Conservation (phyloP, 2,329 filamentous ascomycete species). For the Rutstroemia sp. region DNA sequence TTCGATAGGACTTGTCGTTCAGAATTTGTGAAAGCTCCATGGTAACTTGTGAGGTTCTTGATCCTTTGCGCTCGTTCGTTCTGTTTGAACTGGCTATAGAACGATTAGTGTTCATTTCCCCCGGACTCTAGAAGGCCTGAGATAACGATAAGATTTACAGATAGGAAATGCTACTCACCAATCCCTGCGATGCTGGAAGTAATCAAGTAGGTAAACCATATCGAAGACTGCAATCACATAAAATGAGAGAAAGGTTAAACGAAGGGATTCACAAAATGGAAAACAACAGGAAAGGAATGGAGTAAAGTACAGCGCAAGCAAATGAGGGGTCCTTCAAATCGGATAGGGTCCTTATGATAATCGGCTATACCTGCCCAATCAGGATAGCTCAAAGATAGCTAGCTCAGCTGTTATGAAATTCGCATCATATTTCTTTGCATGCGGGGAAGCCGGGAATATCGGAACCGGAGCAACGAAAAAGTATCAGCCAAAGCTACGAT, state of each 20-base stretch:
- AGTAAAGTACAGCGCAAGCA: not conserved
- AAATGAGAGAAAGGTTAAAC: not conserved
- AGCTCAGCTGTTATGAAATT: not conserved
- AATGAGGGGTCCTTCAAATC: conserved; percentile 1
- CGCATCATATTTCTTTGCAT: not conserved
- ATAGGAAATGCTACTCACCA: conserved; percentile 20
- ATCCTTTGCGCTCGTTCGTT: conserved; percentile 65
- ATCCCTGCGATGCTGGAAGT: conserved; percentile 29
- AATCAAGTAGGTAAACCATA: conserved; percentile 29
- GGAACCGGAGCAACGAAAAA: too few species aligned
- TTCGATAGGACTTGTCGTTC: conserved; percentile 64
- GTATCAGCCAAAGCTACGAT: not conserved
- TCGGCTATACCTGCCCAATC: conserved; percentile 20
- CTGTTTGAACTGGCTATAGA: conserved; percentile 67
- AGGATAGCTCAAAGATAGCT: not conserved
- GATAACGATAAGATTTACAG: conserved; percentile 3
- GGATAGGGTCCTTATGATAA: conserved; percentile 8
- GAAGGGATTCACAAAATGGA: not conserved
- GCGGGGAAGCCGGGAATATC: not conserved
- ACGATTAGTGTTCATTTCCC: conserved; percentile 25
- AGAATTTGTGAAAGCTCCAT: conserved; percentile 51
- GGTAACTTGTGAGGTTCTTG: conserved; percentile 58
- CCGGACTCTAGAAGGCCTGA: not conserved
- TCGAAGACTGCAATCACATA: conserved; percentile 7
- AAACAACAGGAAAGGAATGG: not conserved